phyloP scores from a whole-genome alignment of 208 protist species.

The Vickermania ingenoplastis region DNA sequence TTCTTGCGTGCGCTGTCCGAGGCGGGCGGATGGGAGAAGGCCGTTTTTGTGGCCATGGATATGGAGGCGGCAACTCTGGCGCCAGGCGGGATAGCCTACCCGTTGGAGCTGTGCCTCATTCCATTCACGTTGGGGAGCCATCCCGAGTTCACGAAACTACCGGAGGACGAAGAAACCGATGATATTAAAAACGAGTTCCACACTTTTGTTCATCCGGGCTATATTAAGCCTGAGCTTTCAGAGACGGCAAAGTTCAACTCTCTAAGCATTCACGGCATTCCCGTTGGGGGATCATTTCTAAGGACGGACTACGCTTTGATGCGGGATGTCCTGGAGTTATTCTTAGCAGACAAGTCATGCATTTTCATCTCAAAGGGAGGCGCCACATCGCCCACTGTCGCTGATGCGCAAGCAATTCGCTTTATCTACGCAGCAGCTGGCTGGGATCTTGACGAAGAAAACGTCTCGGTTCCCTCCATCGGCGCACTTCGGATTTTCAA shows the following conservation, averaged over 20 bases:
- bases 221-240: neutral
- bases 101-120: conserved; percentile 37
- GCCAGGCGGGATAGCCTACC: conserved; percentile 15
- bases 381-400: conserved; percentile 6
- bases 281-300: conserved; percentile 36
- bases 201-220: conserved; percentile 30
- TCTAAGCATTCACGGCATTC: conserved; percentile 24
- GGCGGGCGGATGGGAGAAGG: conserved; percentile 23
- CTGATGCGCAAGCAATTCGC: neutral
- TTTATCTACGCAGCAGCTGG: neutral
- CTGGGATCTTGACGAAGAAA: neutral
- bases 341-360: conserved; percentile 17
- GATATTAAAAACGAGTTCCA: conserved; percentile 5
- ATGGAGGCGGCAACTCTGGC: conserved; percentile 26
- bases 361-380: conserved; percentile 55
- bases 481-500: conserved; percentile 5
- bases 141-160: conserved; percentile 4
- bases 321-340: conserved; percentile 9
- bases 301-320: conserved; percentile 19
- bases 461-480: conserved; percentile 3
- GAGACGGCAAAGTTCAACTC: conserved; percentile 12
- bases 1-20: conserved; percentile 14
- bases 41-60: conserved; percentile 40
- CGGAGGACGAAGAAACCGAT: neutral
- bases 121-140: neutral